Evolutionary conservation across 257 asterid species (phyloP), one percentile per base, ranked within the genome.

Genomic region (Lycium barbarum): DNA sequence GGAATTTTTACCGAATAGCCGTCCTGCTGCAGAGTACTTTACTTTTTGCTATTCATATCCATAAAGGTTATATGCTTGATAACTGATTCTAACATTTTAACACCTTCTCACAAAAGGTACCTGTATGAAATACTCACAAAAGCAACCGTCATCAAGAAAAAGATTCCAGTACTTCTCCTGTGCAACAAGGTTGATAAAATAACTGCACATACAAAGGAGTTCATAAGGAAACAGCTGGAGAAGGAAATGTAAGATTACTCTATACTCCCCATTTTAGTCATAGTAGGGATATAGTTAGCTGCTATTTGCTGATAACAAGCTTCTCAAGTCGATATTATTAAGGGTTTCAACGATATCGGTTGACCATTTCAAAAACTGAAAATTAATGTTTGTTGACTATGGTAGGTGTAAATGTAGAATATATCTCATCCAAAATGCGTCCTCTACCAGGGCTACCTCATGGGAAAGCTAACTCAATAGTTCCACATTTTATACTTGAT

Each of bases 171-270:
- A 71, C 88, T 92, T 14, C 86, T 96, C 45, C 89, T 94, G 86
- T 94, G 99, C 92, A 94, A 94, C 94, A 96, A 96, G 90, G 96
- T 94, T 84, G 99, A 93, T 87, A 93, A 92, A 86, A 90, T 92
- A 85, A 92, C 97, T 54, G 99, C 99, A 68, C 97, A 94, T 84
- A 89, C 97, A 22, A 92, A 92, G 90, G 97, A 92, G 71, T 95
- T 93, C 83, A 94, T 96, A 87, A 88, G 93, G 59, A 93, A 91
- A 86, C 97, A 94, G 92, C 94, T 94, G 84, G 90, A 90, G 78
- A 88, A 88, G 88, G 93, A 90, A 87, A 89, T 89, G 93, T 90
- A 78, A 84, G 91, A 65, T 76, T 5, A n/a, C 84, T 73, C 33
- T 58, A 10, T 79, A 5, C 74, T 61, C n/a, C n/a, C 83, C 58